Evolutionary conservation across 2,329 filamentous ascomycete species (phyloP).

Genomic region (Claviceps maximensis): DNA sequence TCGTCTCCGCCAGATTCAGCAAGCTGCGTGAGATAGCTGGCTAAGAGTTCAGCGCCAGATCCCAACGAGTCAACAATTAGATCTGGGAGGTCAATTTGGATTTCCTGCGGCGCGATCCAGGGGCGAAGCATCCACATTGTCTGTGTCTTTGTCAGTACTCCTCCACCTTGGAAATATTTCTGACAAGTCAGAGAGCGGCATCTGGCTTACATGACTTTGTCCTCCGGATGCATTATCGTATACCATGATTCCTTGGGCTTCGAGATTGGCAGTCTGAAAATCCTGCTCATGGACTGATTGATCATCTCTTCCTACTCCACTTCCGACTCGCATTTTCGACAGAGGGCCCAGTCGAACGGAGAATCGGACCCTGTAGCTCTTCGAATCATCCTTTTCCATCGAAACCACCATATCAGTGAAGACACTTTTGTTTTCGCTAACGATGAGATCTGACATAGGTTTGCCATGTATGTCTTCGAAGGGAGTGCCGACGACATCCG

Average conservation of each 20-base stretch:
- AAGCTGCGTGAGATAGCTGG: slow-evolving; percentile 80
- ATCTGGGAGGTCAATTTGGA: slow-evolving; percentile 86
- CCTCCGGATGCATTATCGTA: slow-evolving; percentile 79
- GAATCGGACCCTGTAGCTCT: slow-evolving; percentile 82
- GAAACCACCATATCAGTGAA: slow-evolving; percentile 77
- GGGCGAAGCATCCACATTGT: slow-evolving; percentile 99
- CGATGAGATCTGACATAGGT: slow-evolving; percentile 66
- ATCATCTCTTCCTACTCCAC: slow-evolving; percentile 23
- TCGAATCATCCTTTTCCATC: slow-evolving; percentile 85
- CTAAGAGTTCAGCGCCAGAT: slow-evolving; percentile 86
- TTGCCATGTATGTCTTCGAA: slow-evolving; percentile 61
- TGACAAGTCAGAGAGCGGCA: neutral
- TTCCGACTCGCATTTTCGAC: slow-evolving; percentile 46
- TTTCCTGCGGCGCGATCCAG: slow-evolving; percentile 74
- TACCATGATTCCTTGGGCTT: slow-evolving; percentile 97
- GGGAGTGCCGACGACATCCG: slow-evolving; percentile 74
- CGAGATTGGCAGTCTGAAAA: slow-evolving; percentile 54
- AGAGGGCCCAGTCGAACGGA: slow-evolving; percentile 54
- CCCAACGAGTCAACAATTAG: slow-evolving; percentile 87
- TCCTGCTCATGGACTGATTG: slow-evolving; percentile 23
- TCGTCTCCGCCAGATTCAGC: slow-evolving; percentile 73
- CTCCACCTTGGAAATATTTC: neutral
- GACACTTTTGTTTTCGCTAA: slow-evolving; percentile 61
- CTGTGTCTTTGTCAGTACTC: slow-evolving; percentile 32
- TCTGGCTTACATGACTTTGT: slow-evolving; percentile 69